These are phyloP conservation scores for Lachnellula willkommii DNA, from an alignment of 2,329 filamentous ascomycete genomes.

Conservation along the genomic window DNA sequence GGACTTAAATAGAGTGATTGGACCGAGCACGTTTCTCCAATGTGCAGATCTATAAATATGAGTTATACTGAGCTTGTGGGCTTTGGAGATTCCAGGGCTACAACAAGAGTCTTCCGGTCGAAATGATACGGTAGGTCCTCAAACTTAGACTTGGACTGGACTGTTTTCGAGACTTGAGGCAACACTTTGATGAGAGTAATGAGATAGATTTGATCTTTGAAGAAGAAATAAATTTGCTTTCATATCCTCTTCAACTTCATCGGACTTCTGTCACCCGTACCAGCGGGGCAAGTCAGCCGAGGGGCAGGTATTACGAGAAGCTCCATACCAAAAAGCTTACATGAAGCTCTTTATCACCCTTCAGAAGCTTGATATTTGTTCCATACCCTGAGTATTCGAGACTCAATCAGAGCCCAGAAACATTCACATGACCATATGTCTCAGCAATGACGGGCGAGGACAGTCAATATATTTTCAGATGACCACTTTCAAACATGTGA, in stretches of 20 bases:
- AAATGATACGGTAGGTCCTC: too few relatives aligned
- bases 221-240: background rate
- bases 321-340: background rate
- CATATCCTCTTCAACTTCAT: background rate
- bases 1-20: background rate
- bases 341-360: background rate
- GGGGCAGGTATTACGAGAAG: background rate
- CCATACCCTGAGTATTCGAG: background rate
- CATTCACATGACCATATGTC: conserved; percentile 9
- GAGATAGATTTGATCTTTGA: too few relatives aligned
- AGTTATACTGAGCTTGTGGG: too few relatives aligned
- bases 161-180: too few relatives aligned
- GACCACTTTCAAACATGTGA: conserved; percentile 17
- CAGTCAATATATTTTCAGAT: conserved; percentile 2
- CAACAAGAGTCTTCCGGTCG: too few relatives aligned
- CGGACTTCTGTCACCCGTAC: conserved; percentile 2
- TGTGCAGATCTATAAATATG: background rate
- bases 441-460: background rate
- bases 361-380: background rate
- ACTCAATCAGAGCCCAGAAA: background rate
- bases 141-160: too few relatives aligned
- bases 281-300: background rate
- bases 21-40: background rate
- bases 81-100: too few relatives aligned
- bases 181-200: too few relatives aligned